Evolutionary conservation across 2,329 filamentous ascomycete species (phyloP).

Genomic region (Xylariaceae sp.): DNA sequence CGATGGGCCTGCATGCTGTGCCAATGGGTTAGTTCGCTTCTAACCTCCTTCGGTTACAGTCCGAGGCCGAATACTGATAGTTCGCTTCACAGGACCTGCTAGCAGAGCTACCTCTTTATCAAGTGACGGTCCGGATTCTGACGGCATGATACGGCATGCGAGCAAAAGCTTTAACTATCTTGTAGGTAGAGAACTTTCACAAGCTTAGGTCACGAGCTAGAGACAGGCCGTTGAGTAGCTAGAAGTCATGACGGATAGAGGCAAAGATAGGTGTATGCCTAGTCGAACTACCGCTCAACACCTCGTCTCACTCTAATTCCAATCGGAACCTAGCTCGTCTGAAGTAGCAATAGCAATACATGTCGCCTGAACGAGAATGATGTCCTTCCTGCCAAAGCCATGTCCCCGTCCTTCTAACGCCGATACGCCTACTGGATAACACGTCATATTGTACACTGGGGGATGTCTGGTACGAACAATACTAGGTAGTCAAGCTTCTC

Average conservation of each 20-base stretch:
- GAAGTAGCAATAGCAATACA: slow-evolving; percentile 20
- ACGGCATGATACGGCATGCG: too few species aligned
- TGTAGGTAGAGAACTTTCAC: too few species aligned
- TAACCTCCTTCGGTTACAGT: too few species aligned
- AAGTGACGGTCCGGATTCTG: too few species aligned
- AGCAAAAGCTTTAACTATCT: too few species aligned
- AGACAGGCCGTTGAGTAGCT: too few species aligned
- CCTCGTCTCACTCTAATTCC: neutral
- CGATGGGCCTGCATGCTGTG: too few species aligned
- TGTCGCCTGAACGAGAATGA: neutral
- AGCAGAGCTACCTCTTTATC: too few species aligned
- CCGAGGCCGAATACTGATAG: too few species aligned
- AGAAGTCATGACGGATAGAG: neutral
- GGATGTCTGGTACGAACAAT: neutral
- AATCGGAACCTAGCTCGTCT: neutral
- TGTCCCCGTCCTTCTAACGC: neutral
- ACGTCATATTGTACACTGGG: neutral
- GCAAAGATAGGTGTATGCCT: neutral
- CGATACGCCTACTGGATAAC: neutral
- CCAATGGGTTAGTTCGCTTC: too few species aligned
- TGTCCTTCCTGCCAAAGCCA: neutral
- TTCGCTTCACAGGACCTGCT: too few species aligned
- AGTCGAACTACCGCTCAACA: neutral
- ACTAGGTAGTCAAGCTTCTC: neutral
- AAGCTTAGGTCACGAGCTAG: too few species aligned